A percentile compares a stretch with the other conserved stretches of the same genome.
Evolutionary conservation across 495 filamentous ascomycete species (phyloP).

Genomic region (Hypoxylon lenormandii): DNA sequence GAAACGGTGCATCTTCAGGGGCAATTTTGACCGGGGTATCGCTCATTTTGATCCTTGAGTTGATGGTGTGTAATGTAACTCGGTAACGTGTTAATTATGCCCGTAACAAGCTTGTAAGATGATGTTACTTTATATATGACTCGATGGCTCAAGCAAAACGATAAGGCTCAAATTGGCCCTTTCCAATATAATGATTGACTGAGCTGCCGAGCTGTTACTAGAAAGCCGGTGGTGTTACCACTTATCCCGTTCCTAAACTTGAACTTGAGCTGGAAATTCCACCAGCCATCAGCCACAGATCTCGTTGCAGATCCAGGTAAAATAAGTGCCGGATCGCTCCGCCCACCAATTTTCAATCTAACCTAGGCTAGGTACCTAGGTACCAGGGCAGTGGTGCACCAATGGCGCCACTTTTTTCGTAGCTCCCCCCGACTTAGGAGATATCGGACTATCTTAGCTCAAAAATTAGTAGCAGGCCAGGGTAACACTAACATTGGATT

Average conservation of each 20-base stretch:
- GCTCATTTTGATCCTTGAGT: slow-evolving; percentile 22
- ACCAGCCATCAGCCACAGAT: slow-evolving; percentile 1
- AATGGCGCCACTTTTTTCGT: slow-evolving; percentile 30
- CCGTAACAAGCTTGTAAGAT: neutral
- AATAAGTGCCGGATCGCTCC: slow-evolving; percentile 32
- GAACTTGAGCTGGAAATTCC: too few relatives aligned
- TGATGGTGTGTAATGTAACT: neutral
- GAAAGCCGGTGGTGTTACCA: neutral
- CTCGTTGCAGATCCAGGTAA: neutral
- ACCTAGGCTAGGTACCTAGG: slow-evolving; percentile 1
- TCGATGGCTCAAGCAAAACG: too few relatives aligned
- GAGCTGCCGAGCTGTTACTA: neutral
- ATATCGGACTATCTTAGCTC: slow-evolving; percentile 6
- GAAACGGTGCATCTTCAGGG: slow-evolving; percentile 64
- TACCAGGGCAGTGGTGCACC: slow-evolving; percentile 2
- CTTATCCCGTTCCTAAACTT: too few relatives aligned
- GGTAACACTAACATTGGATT: slow-evolving; percentile 7
- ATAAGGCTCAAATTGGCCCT: too few relatives aligned
- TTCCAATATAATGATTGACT: neutral
- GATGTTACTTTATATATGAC: too few relatives aligned
- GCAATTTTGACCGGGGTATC: slow-evolving; percentile 16
- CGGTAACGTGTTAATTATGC: neutral
- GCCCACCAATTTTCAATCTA: slow-evolving; percentile 15
- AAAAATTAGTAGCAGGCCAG: neutral
- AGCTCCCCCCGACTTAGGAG: slow-evolving; percentile 39